These are phyloP conservation scores for Fragaria nilgerrensis DNA, from an alignment of 306 rosid genomes.

Conservation along the genomic window DNA sequence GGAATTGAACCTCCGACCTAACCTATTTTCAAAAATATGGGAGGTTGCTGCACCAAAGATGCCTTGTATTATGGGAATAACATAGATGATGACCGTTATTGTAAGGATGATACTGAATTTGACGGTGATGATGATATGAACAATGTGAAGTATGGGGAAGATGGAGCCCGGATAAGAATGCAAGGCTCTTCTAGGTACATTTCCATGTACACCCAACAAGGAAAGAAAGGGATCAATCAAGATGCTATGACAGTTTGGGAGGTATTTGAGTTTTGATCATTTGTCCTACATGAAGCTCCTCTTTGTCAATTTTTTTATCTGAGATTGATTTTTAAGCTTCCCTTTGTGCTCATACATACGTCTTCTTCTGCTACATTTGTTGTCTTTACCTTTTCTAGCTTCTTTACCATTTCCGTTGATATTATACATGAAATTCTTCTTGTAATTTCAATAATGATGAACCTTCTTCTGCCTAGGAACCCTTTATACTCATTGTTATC, in stretches of 20 bases:
- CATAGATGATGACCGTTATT: conserved; percentile 27
- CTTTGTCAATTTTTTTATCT: background rate
- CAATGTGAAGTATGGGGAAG: conserved; percentile 24
- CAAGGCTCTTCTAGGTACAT: conserved; percentile 48
- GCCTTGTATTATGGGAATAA: conserved; percentile 21
- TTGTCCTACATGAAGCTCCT: conserved; percentile 2
- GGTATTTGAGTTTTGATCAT: conserved; percentile 40
- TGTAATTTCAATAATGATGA: background rate
- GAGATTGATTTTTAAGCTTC: background rate
- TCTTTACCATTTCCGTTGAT: background rate
- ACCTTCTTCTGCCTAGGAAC: background rate
- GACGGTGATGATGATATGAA: conserved; percentile 30
- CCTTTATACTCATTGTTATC: background rate
- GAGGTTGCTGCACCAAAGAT: conserved; percentile 54
- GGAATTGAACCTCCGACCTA: background rate
- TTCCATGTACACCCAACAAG: conserved; percentile 77
- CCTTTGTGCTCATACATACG: too few relatives aligned
- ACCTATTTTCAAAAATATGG: conserved; percentile 40
- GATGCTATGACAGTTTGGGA: conserved; percentile 91
- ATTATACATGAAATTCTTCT: background rate
- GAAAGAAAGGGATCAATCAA: conserved; percentile 84
- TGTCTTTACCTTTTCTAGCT: background rate
- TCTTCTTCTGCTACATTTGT: background rate
- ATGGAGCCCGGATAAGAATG: conserved; percentile 47
- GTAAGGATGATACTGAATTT: conserved; percentile 24